A percentile compares a stretch with the other conserved stretches of the same genome.
Conservation (phyloP, 1,139 yeast species). For the Debaryomyces coudertii region DNA sequence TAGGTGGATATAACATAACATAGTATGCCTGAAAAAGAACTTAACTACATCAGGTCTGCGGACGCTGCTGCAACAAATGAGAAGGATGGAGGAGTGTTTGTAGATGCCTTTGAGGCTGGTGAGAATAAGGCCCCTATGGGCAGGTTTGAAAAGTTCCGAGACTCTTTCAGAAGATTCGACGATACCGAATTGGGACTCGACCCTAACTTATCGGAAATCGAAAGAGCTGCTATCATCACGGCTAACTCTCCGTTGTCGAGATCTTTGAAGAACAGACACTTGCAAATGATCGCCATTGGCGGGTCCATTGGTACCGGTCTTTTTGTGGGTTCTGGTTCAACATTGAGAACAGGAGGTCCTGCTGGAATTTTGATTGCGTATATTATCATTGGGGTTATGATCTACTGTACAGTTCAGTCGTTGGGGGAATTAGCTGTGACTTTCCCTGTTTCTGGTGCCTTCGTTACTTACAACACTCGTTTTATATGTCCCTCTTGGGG, state of each 20-base stretch:
- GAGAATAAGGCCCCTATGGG: conserved; percentile 29
- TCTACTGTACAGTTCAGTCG: conserved; percentile 69
- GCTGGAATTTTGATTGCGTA: conserved; percentile 72
- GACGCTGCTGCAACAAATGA: conserved; percentile 41
- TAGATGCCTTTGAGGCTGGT: conserved; percentile 44
- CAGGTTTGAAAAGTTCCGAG: conserved; percentile 49
- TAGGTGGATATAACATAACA: background rate
- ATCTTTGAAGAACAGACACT: conserved; percentile 62
- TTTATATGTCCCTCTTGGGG: conserved; percentile 77
- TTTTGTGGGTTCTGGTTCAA: conserved; percentile 67
- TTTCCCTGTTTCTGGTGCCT: conserved; percentile 76
- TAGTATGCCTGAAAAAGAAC: conserved; percentile 48
- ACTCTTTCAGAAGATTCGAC: conserved; percentile 61
- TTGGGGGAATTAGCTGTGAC: conserved; percentile 73
- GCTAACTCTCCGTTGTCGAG: conserved; percentile 73
- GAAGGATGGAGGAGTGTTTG: conserved; percentile 46
- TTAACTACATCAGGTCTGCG: conserved; percentile 44
- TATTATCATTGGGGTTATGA: conserved; percentile 44
- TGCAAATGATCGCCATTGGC: conserved; percentile 87
- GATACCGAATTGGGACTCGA: conserved; percentile 58
- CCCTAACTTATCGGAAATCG: conserved; percentile 66
- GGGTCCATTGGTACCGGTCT: conserved; percentile 86
- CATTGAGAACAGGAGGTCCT: conserved; percentile 68
- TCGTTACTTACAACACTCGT: conserved; percentile 67
- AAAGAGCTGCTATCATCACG: conserved; percentile 66